Conservation (phyloP, 1,139 yeast species). For the Diutina ranongensis region DNA sequence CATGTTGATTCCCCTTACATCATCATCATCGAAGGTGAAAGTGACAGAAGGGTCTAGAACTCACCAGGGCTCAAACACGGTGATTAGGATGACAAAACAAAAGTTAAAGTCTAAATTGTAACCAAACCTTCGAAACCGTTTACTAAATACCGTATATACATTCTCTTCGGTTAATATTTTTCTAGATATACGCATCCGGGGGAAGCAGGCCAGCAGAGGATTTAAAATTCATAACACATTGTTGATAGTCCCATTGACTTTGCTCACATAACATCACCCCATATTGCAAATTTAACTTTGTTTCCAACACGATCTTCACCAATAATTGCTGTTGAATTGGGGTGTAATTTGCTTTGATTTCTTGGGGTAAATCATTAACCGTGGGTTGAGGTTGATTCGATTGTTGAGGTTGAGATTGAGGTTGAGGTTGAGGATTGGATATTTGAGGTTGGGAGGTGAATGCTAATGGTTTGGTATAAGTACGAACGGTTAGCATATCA, state of each 20-base stretch:
- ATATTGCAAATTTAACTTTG: conserved; percentile 67
- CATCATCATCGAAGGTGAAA: too few relatives aligned
- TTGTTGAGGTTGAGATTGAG: not conserved
- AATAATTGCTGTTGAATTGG: conserved; percentile 57
- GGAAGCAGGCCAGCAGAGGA: conserved; percentile 41
- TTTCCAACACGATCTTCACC: conserved; percentile 55
- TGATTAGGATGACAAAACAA: too few relatives aligned
- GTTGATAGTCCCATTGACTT: conserved; percentile 72
- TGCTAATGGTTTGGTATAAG: conserved; percentile 49
- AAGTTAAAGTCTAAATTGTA: too few relatives aligned
- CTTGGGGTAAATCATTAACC: conserved; percentile 36
- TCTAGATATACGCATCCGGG: conserved; percentile 24
- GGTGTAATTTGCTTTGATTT: conserved; percentile 38
- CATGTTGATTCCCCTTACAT: too few relatives aligned
- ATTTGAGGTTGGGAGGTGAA: not conserved
- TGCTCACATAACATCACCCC: conserved; percentile 82
- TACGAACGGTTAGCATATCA: conserved; percentile 63
- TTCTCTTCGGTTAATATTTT: not conserved
- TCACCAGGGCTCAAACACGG: too few relatives aligned
- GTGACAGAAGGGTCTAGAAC: too few relatives aligned
- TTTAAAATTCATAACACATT: conserved; percentile 61
- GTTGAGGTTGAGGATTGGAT: not conserved
- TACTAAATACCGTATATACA: too few relatives aligned
- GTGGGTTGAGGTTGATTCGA: conserved; percentile 12
- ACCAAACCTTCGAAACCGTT: too few relatives aligned